Percentiles rank a stretch among this genome's conserved stretches.
Evolutionary conservation across 768 basidiomycete genomes (phyloP).

Genomic region (Boletus speciosus): DNA sequence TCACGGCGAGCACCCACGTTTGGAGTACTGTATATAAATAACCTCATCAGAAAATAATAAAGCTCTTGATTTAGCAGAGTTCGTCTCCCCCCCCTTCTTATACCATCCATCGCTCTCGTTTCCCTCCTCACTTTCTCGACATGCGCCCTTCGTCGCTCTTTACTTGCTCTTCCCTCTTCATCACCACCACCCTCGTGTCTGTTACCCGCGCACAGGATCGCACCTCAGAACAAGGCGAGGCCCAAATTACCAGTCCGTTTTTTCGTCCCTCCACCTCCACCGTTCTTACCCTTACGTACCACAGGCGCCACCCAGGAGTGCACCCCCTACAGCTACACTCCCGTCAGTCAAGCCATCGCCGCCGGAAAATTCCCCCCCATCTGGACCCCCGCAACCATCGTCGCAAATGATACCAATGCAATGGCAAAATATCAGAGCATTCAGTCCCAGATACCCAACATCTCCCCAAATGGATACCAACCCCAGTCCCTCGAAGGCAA

Average conservation of each 20-base stretch:
- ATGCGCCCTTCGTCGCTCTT: conserved; percentile 23
- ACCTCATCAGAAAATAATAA: no score
- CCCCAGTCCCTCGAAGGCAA: conserved; percentile 27
- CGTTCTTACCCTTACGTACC: background rate
- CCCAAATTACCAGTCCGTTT: conserved; percentile 35
- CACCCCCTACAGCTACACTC: conserved; percentile 40
- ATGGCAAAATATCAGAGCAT: conserved; percentile 44
- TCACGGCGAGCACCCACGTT: no score
- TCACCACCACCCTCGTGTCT: background rate
- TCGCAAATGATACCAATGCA: conserved; percentile 42
- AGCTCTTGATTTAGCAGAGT: no score
- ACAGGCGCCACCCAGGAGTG: conserved; percentile 41
- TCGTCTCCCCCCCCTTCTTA: no score
- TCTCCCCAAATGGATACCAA: conserved; percentile 35
- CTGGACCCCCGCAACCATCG: conserved; percentile 44
- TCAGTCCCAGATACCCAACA: conserved; percentile 43
- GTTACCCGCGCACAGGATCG: conserved; percentile 25
- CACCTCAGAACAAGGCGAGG: conserved; percentile 35
- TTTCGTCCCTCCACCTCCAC: background rate
- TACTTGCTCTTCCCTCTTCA: background rate
- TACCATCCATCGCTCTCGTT: no score
- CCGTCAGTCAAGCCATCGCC: conserved; percentile 29
- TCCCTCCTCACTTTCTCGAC: background rate
- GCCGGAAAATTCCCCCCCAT: conserved; percentile 40
- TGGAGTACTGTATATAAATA: no score